phyloP scores from a whole-genome alignment of 2,329 filamentous ascomycete genomes.

The Fonsecaea erecta region DNA sequence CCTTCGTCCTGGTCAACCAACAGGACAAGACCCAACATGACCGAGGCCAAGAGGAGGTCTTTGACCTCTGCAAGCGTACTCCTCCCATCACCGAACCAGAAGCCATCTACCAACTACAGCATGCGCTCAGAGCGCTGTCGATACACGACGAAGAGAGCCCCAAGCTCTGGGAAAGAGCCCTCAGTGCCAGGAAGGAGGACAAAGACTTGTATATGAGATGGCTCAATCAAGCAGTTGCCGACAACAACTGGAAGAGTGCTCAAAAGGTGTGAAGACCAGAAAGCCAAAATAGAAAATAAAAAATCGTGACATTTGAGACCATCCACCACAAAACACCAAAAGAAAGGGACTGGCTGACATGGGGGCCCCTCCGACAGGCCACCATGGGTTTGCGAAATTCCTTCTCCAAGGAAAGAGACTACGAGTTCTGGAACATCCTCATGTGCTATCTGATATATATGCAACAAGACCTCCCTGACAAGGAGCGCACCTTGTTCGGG shows the following conservation, averaged over 20 bases:
- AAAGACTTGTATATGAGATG: constrained; percentile 51
- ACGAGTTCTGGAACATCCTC: constrained; percentile 57
- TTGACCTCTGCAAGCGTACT: constrained; percentile 49
- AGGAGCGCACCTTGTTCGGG: constrained; percentile 53
- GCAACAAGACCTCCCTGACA: constrained; percentile 45
- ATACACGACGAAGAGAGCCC: constrained; percentile 44
- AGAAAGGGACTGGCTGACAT: constrained; percentile 34
- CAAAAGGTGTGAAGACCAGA: constrained; percentile 49
- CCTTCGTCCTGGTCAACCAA: constrained; percentile 40
- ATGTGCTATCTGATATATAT: constrained; percentile 50
- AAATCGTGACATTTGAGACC: background rate
- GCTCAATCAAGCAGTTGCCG: constrained; percentile 50
- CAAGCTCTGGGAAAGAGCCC: constrained; percentile 54
- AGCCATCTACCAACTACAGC: constrained; percentile 49
- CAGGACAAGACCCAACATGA: constrained; percentile 49
- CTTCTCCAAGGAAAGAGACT: constrained; percentile 53
- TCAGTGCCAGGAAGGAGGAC: constrained; percentile 50
- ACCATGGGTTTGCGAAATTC: constrained; percentile 56
- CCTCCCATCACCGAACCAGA: constrained; percentile 52
- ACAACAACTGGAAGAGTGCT: constrained; percentile 52
- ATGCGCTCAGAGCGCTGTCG: constrained; percentile 46
- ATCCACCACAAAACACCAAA: constrained; percentile 19
- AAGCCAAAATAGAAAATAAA: background rate
- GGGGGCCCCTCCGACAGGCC: constrained; percentile 44
- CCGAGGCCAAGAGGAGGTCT: constrained; percentile 50